phyloP scores from a whole-genome alignment of 257 asterid species.

The Jasminum sambac region DNA sequence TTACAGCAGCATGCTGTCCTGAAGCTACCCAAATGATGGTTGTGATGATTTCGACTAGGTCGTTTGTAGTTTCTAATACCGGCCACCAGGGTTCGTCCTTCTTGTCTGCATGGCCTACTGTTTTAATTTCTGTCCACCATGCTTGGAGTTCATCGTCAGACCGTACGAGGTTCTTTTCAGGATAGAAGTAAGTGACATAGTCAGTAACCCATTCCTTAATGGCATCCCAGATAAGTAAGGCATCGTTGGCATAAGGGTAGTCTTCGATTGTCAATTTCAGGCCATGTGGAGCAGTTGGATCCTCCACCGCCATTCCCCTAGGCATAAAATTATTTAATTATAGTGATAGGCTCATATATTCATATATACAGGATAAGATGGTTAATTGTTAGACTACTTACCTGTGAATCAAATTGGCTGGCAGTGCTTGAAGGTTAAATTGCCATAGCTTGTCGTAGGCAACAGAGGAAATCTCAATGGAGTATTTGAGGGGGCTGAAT shows the following conservation, averaged over 20 bases:
- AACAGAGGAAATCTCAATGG: constrained; percentile 56
- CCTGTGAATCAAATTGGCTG: constrained; percentile 69
- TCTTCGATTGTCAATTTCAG: constrained; percentile 68
- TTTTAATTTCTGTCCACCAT: constrained; percentile 78
- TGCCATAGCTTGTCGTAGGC: constrained; percentile 67
- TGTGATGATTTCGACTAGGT: constrained; percentile 52
- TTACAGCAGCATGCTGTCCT: constrained; percentile 82
- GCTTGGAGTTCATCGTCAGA: constrained; percentile 65
- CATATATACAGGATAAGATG: no score
- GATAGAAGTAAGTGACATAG: constrained; percentile 58
- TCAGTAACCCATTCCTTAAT: constrained; percentile 68
- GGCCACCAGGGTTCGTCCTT: constrained; percentile 88
- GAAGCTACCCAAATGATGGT: constrained; percentile 74
- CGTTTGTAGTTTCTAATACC: constrained; percentile 37
- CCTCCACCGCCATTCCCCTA: constrained; percentile 86
- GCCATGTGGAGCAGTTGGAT: constrained; percentile 67
- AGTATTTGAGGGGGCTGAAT: constrained; percentile 58
- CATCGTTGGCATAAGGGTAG: constrained; percentile 80
- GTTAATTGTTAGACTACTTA: constrained; percentile 18
- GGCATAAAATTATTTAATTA: not conserved
- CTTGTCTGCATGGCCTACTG: constrained; percentile 71
- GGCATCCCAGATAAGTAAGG: constrained; percentile 67
- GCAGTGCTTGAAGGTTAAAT: constrained; percentile 68
- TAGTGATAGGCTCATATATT: no score
- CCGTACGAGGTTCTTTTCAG: constrained; percentile 28